These are phyloP conservation scores for Apiospora kogelbergensis DNA, from an alignment of 2,329 filamentous ascomycete species.

Conservation along the genomic window DNA sequence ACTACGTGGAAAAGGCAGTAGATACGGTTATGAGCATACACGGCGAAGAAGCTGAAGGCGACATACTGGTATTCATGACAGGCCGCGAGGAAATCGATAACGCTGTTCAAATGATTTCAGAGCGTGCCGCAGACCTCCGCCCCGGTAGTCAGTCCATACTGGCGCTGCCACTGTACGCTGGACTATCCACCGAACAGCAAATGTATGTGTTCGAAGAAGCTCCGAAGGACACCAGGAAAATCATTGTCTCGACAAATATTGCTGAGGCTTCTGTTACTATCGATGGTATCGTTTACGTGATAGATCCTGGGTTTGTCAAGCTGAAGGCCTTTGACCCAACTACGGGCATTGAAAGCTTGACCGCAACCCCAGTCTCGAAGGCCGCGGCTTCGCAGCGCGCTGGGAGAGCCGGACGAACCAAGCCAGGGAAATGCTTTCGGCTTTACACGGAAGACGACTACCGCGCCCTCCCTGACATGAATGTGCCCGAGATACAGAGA, in stretches of 20 bases:
- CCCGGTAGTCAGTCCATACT: slow-evolving; percentile 60
- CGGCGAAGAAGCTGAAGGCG: slow-evolving; percentile 73
- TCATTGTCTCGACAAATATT: slow-evolving; percentile 93
- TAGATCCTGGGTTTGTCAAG: slow-evolving; percentile 91
- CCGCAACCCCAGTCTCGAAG: slow-evolving; percentile 79
- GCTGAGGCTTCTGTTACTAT: slow-evolving; percentile 96
- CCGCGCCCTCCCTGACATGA: slow-evolving; percentile 65
- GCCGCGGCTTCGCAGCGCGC: slow-evolving; percentile 91
- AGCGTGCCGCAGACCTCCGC: slow-evolving; percentile 65
- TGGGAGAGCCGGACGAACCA: slow-evolving; percentile 85
- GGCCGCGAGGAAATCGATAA: slow-evolving; percentile 91
- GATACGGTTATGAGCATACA: slow-evolving; percentile 88
- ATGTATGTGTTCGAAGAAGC: slow-evolving; percentile 91
- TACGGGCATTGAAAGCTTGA: slow-evolving; percentile 86
- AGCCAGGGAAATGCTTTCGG: slow-evolving; percentile 89
- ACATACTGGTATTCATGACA: slow-evolving; percentile 88
- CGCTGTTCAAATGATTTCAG: slow-evolving; percentile 75
- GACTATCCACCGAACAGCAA: slow-evolving; percentile 85
- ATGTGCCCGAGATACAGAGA: slow-evolving; percentile 86
- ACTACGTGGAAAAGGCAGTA: slow-evolving; percentile 83
- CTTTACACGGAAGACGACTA: slow-evolving; percentile 82
- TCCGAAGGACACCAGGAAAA: slow-evolving; percentile 80
- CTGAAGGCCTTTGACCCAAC: slow-evolving; percentile 79
- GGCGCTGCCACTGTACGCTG: slow-evolving; percentile 82
- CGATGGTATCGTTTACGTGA: slow-evolving; percentile 84